Percentiles rank a stretch among this genome's conserved stretches.
Evolutionary conservation across 306 rosid species (phyloP).

Genomic region (Phaseolus lunatus): DNA sequence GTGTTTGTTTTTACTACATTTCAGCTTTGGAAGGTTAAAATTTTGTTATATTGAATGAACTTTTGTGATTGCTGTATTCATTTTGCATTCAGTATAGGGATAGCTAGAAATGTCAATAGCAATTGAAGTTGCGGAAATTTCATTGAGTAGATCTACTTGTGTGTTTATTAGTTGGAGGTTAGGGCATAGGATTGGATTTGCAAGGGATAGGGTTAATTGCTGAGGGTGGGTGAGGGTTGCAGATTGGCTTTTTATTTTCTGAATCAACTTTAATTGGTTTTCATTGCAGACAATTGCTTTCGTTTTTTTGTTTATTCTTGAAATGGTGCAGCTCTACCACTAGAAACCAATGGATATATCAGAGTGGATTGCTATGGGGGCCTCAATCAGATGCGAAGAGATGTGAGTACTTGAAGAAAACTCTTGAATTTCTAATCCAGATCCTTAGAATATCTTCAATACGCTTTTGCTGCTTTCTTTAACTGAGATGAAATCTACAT

Average conservation of each 20-base stretch:
- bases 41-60: neutral
- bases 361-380: constrained; percentile 97
- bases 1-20: neutral
- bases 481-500: constrained; percentile 25
- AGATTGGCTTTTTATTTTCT: constrained; percentile 54
- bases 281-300: constrained; percentile 71
- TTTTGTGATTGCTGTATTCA: constrained; percentile 11
- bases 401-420: constrained; percentile 60
- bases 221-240: constrained; percentile 37
- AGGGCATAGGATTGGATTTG: constrained; percentile 2
- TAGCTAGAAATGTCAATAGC: neutral
- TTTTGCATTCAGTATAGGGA: neutral
- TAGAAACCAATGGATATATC: constrained; percentile 77
- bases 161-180: constrained; percentile 33
- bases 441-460: neutral
- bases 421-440: constrained; percentile 34
- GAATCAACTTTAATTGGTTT: constrained; percentile 72
- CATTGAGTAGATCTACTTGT: constrained; percentile 11
- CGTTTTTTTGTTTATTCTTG: constrained; percentile 57
- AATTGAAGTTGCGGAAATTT: constrained; percentile 8
- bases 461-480: constrained; percentile 38
- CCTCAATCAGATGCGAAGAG: constrained; percentile 97
- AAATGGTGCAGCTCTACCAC: constrained; percentile 84
- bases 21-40: constrained; percentile 20
- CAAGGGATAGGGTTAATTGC: constrained; percentile 15